Evolutionary conservation across 2,329 filamentous ascomycete genomes (phyloP).

Genomic region (Aspergillus fumigatus): DNA sequence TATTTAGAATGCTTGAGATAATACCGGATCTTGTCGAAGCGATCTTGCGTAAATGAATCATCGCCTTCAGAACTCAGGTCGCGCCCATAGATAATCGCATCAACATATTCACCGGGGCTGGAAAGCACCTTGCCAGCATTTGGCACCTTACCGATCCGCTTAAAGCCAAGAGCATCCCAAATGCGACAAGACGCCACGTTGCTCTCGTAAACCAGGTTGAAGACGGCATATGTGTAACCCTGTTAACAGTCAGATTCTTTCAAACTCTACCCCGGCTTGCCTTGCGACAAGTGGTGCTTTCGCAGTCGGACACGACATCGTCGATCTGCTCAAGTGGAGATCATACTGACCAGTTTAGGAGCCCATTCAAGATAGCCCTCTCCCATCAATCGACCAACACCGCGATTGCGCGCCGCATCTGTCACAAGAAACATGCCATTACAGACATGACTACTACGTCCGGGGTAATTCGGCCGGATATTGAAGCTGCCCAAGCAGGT

Average conservation of each 20-base stretch:
- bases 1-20: conserved; percentile 95
- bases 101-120: conserved; percentile 63
- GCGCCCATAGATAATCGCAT: conserved; percentile 73
- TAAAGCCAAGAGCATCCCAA: conserved; percentile 89
- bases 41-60: conserved; percentile 86
- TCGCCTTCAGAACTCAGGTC: conserved; percentile 62
- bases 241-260: conserved; percentile 27
- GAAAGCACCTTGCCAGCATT: conserved; percentile 66
- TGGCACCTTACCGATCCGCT: conserved; percentile 80
- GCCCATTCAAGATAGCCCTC: conserved; percentile 75
- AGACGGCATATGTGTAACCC: conserved; percentile 88
- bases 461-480: conserved; percentile 90
- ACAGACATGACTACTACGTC: conserved; percentile 84
- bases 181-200: conserved; percentile 86
- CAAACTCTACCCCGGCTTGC: background rate
- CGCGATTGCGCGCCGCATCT: conserved; percentile 66
- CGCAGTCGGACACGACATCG: background rate
- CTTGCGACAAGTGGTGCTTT: background rate
- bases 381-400: conserved; percentile 70
- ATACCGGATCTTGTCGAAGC: conserved; percentile 97
- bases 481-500: conserved; percentile 87
- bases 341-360: conserved; percentile 51
- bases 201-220: conserved; percentile 92
- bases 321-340: background rate
- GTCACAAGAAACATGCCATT: conserved; percentile 72